A percentile compares a stretch with the other conserved stretches of the same genome.
Conservation (phyloP, 2,329 filamentous ascomycete genomes). For the Cordyceps farinosa region DNA sequence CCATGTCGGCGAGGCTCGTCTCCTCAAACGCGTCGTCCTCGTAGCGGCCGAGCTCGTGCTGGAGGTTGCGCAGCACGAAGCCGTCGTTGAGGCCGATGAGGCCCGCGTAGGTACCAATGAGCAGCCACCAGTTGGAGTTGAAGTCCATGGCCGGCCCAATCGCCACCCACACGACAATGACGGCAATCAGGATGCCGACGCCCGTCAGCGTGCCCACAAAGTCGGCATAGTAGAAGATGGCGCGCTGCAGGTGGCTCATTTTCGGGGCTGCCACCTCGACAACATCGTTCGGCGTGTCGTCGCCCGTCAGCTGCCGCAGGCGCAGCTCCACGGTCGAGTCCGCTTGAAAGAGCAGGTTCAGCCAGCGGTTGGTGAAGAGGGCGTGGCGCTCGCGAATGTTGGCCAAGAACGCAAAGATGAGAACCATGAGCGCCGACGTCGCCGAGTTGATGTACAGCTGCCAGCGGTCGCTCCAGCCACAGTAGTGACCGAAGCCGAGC, state of each 20-base stretch:
- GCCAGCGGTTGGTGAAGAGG: conserved; percentile 29
- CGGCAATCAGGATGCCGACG: conserved; percentile 34
- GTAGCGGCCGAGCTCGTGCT: conserved; percentile 27
- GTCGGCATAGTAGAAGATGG: conserved; percentile 41
- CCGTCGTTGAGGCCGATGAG: conserved; percentile 43
- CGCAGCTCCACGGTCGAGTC: conserved; percentile 34
- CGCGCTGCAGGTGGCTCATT: conserved; percentile 32
- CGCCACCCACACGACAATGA: conserved; percentile 36
- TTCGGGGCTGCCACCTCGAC: conserved; percentile 31
- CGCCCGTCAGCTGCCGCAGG: conserved; percentile 33
- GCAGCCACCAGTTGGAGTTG: conserved; percentile 43
- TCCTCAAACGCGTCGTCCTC: conserved; percentile 21
- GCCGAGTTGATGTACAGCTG: conserved; percentile 43
- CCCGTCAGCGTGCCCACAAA: conserved; percentile 41
- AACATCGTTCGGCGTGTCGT: conserved; percentile 31
- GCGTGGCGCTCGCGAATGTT: conserved; percentile 38
- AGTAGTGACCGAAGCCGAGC: conserved; percentile 30
- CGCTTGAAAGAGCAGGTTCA: conserved; percentile 32
- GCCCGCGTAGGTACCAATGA: conserved; percentile 46
- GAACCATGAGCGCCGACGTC: conserved; percentile 35
- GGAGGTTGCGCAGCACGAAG: conserved; percentile 44
- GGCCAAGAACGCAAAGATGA: conserved; percentile 40
- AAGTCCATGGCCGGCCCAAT: conserved; percentile 38
- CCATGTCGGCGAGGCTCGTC: conserved; percentile 18
- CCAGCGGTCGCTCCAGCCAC: conserved; percentile 33